Base-by-base conservation (phyloP, 2,329 filamentous ascomycete species). In the Erysiphe pisi region DNA sequence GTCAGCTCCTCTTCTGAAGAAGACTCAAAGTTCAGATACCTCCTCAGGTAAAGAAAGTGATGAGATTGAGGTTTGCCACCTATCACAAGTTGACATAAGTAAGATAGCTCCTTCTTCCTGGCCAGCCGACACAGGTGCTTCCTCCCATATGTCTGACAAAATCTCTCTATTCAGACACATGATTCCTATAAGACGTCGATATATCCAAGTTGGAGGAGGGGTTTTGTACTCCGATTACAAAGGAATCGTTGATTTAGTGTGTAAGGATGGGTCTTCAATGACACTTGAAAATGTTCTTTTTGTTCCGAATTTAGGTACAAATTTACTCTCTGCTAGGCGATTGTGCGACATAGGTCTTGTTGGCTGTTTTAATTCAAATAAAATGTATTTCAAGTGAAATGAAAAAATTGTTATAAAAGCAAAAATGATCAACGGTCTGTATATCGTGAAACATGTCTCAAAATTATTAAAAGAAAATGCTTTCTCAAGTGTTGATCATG, bases 351-450 rank as follows among this genome's bases (percentile, higher is more conserved):
- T 43, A 6, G 36, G 36, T 9, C 36, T 71, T 20, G 68, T 47
- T 71, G 68, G 68, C 43, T 71, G 7, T 18, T 71, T 47, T 47
- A 14, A 71, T 47, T 45, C n/a, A 7, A 47, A 71, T 7, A 18
- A 22, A 18, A 71, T 45, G 68, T 71, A 71, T 71, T 71, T 71
- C n/a, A 71, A 71, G 36, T 25, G 22, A 1, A 47, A n/a, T 43
- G 36, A n/a, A 47, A 71, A 71, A 71, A 56, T 47, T 71, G 22
- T 71, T 71, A 20, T 71, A 20, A 71, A 47, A 71, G 68, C 68
- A 25, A 47, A 71, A 47, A 45, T 45, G 20, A 25, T 20, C 12
- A 43, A 45, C 36, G 68, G 68, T 12, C n/a, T 71, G 1, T 45
- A 71, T 47, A 45, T 45, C 25, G 36, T 71, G 36, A 71, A 47